Percentiles rank a stretch among this genome's conserved stretches.
phyloP scores from a whole-genome alignment of 2,329 filamentous ascomycete species.

The Venturiaceae sp. region DNA sequence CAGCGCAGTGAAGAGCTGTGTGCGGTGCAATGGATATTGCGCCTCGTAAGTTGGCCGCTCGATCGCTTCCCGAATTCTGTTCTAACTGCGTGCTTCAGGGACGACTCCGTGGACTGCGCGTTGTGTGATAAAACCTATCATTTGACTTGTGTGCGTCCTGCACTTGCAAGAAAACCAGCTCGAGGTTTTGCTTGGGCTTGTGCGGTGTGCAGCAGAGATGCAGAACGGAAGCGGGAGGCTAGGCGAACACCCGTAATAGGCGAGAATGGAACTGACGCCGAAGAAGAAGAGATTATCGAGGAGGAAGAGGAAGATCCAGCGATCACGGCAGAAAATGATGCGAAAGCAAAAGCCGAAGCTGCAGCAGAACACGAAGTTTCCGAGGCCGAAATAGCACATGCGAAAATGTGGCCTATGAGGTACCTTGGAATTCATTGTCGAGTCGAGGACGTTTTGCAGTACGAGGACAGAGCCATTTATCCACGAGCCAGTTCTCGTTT shows the following conservation, averaged over 20 bases:
- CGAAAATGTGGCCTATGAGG: conserved; percentile 90
- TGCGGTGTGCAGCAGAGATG: conserved; percentile 89
- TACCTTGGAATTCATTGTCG: conserved; percentile 94
- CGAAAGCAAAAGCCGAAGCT: conserved; percentile 43
- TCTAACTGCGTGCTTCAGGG: conserved; percentile 40
- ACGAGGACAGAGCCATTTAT: conserved; percentile 89
- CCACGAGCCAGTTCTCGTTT: conserved; percentile 88
- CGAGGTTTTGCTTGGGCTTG: conserved; percentile 98
- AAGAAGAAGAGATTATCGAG: conserved; percentile 54
- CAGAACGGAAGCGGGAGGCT: conserved; percentile 85
- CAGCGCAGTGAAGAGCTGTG: conserved; percentile 91
- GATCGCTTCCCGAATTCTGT: too few relatives aligned
- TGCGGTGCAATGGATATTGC: conserved; percentile 83
- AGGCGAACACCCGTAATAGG: conserved; percentile 70
- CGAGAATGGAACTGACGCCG: conserved; percentile 40
- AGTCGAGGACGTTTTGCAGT: conserved; percentile 89
- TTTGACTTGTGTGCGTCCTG: conserved; percentile 94
- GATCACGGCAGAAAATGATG: conserved; percentile 46
- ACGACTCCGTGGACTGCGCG: conserved; percentile 93
- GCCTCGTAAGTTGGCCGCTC: conserved; percentile 60
- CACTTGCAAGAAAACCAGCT: conserved; percentile 88
- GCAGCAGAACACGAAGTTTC: conserved; percentile 55
- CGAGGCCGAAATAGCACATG: conserved; percentile 81
- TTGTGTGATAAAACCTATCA: conserved; percentile 94
- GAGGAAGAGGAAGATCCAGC: conserved; percentile 59